Conservation (phyloP, 441 rosid genomes). For the Eutrema salsugineum region DNA sequence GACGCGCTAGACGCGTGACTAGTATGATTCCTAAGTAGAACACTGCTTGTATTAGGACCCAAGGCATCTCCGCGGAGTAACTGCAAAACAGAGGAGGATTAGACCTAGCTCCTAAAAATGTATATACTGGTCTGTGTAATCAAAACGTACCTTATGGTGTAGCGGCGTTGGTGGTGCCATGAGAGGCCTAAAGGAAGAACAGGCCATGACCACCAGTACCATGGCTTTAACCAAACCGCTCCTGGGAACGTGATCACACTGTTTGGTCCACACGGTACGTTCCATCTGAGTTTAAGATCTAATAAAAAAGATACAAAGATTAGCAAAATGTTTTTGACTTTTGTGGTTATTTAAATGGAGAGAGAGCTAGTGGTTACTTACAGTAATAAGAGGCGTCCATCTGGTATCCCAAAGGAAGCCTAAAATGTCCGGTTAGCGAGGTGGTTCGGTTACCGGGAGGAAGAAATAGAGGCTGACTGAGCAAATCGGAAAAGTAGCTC, state of each 20-base stretch:
- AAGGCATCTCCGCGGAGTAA: conserved; percentile 69
- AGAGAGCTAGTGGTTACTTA: conserved; percentile 34
- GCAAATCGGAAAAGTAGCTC: conserved; percentile 84
- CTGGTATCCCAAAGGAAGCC: conserved; percentile 95
- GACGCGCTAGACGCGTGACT: conserved; percentile 60
- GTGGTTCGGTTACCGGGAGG: conserved; percentile 59
- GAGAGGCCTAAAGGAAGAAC: conserved; percentile 78
- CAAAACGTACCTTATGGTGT: conserved; percentile 59
- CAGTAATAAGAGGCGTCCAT: conserved; percentile 96
- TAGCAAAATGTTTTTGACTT: background rate
- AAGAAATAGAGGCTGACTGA: conserved; percentile 69
- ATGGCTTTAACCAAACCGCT: conserved; percentile 93
- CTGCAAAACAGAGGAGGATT: conserved; percentile 30
- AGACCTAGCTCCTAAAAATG: background rate
- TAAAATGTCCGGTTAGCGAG: conserved; percentile 54
- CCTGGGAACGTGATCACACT: conserved; percentile 94
- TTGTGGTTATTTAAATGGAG: background rate
- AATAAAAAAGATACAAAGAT: background rate
- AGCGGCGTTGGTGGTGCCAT: conserved; percentile 80
- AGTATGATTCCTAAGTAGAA: conserved; percentile 60
- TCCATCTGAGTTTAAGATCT: conserved; percentile 91
- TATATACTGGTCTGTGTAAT: background rate
- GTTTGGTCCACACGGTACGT: conserved; percentile 88
- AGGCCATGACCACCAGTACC: conserved; percentile 99
- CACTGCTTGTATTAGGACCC: conserved; percentile 53